Evolutionary conservation across 169 alveolate genomes (phyloP), one percentile per base, ranked within the genome.

Genomic region (Plasmodium vivax): DNA sequence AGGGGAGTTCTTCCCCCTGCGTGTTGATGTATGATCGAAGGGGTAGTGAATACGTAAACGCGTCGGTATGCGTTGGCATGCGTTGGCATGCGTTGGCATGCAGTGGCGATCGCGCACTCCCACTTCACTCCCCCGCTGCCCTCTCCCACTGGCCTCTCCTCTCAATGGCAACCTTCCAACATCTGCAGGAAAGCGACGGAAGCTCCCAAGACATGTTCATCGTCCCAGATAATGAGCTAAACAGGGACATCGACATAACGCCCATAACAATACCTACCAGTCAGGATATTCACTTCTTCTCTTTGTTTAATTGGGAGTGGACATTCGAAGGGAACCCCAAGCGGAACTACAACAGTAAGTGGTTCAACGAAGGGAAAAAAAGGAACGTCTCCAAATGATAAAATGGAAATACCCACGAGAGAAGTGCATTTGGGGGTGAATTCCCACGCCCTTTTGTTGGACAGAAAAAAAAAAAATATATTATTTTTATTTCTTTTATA

Each of bases 121-220:
- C 12, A n/a, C 16, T 30, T 1, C 23, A 58, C 23, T 3, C 32
- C 23, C 74, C 23, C 19, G 43, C 30, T 32, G n/a, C 68, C 6
- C 30, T 4, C 32, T 16, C 58, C 62, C n/a, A n/a, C 30, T 32
- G n/a, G 38, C 6, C 30, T 4, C 32, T 16, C 58, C 62, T 81
- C 19, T 45, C 19, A 27, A 36, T 80, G 4, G 12, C 23, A 4
- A 77, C 84, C 72, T 74, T 85, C 79, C 58, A 73, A 32, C 56
- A 73, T 58, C 43, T 19, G 72, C 74, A 88, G 94, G 94, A 88
- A 79, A 88, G 94, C 71, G 94, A 88, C 45, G 94, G 94, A 72
- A 88, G 94, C 51, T 88, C 94, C 6, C 94, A 88, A 88, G 94
- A 88, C n/a, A 88, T 88, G 94, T 88, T 88, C 81, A 88, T 88